Base-by-base conservation (phyloP, 331 rosid genomes). In the Pyrus hybrid region DNA sequence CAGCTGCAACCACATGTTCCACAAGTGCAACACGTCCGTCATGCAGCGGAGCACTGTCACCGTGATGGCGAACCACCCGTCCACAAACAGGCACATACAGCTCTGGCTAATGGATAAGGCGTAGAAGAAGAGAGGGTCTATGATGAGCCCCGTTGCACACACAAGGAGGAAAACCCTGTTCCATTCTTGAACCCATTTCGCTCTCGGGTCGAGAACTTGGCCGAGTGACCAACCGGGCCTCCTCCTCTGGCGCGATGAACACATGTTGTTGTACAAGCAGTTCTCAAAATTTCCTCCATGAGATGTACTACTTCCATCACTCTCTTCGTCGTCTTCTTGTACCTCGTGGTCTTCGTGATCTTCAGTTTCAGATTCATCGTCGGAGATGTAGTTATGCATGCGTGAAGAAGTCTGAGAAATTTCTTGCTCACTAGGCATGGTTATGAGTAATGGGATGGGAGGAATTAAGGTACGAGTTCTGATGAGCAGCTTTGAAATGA, bases 21-120 rank as follows among this genome's bases (percentile, higher is more conserved):
- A 94, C 25, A 94, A 37, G 83, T 94, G 99, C 87, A 94, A 76
- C 29, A 90, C 86, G 76, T 94, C 99, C 13, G 87, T 89, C 97
- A 92, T 94, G 93, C 99, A 94, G 29, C 97, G 91, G 69, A 94
- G 93, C 74, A 84, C 97, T 6, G 97, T 92, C 72, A 94, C 97
- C 73, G 97, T 88, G 60, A 92, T 71, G 53, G 97, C 89, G 56
- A 94, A 80, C 99, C 99, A 94, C 17, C 97, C 97, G 54, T 94
- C 99, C 0, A 94, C 68, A 76, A 92, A 94, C 4, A 92, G 81
- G 53, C 99, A 94, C 93, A 87, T 90, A 79, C 91, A 86, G 62
- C 88, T 80, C 56, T 85, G 90, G 69, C 97, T 94, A 68, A 94
- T 79, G 0, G 97, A 94, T 1, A 94, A 73, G 8, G 96, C 86